These are phyloP conservation scores for Vitis rupestris DNA, from an alignment of 164 flowering plant genomes.

Conservation along the genomic window DNA sequence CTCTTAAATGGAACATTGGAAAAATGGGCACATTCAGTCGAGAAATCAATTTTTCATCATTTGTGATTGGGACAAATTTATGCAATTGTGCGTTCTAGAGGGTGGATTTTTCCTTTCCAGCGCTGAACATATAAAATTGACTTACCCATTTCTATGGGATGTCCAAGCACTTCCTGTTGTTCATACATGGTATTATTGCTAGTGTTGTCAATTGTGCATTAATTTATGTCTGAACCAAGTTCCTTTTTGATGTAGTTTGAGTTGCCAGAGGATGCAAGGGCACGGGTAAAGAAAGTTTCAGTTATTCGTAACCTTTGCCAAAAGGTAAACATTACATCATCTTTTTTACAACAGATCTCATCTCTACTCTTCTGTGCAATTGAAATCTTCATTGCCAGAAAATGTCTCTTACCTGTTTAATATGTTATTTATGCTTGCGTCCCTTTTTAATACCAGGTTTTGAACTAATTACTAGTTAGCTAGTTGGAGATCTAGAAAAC, in stretches of 20 bases:
- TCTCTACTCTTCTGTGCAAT: neutral
- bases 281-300: slow-evolving; percentile 65
- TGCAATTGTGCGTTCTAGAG: neutral
- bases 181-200: neutral
- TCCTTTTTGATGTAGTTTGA: slow-evolving; percentile 54
- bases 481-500: no score
- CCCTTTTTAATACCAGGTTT: no score
- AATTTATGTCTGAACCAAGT: neutral
- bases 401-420: neutral
- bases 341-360: neutral
- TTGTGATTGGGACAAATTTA: no score
- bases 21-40: no score
- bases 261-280: slow-evolving; percentile 72
- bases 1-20: no score
- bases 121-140: neutral
- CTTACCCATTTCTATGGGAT: neutral
- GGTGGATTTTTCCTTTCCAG: neutral
- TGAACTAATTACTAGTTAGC: no score
- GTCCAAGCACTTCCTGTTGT: neutral
- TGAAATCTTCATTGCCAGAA: neutral
- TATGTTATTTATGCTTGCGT: no score
- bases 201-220: neutral
- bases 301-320: slow-evolving; percentile 88
- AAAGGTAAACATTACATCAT: slow-evolving; percentile 55
- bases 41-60: no score